phyloP scores from a whole-genome alignment of 257 asterid species.

The Mitragyna speciosa region DNA sequence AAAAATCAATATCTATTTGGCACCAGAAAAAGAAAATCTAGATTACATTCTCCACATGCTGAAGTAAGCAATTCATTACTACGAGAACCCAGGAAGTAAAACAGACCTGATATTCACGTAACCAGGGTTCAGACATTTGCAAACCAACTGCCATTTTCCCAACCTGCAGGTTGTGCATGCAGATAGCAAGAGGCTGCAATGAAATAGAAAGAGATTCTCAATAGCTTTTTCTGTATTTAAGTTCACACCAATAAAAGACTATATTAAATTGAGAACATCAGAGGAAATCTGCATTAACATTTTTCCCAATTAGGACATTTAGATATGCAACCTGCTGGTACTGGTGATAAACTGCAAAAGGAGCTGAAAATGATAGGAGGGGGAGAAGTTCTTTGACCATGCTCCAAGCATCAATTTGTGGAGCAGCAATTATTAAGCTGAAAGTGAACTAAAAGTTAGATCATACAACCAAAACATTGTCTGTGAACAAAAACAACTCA shows the following conservation, averaged over 20 bases:
- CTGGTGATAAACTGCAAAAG: constrained; percentile 90
- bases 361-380: constrained; percentile 86
- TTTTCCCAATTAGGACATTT: background rate
- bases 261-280: background rate
- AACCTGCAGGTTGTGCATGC: constrained; percentile 86
- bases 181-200: constrained; percentile 83
- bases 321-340: constrained; percentile 61
- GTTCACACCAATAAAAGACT: background rate
- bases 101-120: constrained; percentile 92
- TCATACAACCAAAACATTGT: background rate
- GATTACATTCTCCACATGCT: background rate
- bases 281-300: too few relatives aligned
- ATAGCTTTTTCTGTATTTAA: background rate
- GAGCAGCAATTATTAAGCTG: constrained; percentile 90
- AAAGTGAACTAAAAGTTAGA: constrained; percentile 21
- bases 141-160: constrained; percentile 82
- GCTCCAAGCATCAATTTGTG: constrained; percentile 76
- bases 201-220: background rate
- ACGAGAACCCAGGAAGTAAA: constrained; percentile 2
- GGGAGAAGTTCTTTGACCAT: constrained; percentile 74
- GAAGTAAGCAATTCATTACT: background rate
- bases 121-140: constrained; percentile 81
- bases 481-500: background rate
- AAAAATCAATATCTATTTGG: background rate
- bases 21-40: background rate